phyloP scores from a whole-genome alignment of 768 basidiomycete genomes.

The Lentinula lateritia region DNA sequence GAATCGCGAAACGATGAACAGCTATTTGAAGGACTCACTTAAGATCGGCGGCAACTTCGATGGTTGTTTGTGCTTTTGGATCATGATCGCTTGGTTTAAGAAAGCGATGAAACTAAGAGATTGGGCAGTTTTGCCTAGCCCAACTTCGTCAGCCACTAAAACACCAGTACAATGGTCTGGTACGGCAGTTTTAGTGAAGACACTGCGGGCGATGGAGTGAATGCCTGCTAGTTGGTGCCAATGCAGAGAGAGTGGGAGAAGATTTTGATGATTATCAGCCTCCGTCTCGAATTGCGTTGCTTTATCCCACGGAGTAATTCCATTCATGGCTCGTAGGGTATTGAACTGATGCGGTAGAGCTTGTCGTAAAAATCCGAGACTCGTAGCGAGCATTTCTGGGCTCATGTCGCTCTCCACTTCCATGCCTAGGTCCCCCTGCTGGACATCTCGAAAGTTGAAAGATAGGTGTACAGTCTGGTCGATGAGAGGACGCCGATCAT shows the following conservation, averaged over 20 bases:
- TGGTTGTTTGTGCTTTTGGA: not conserved
- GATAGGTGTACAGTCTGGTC: not conserved
- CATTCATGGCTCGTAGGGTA: not conserved
- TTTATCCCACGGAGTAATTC: not conserved
- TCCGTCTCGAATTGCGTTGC: not conserved
- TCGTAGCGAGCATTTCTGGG: not conserved
- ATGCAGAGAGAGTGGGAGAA: not conserved
- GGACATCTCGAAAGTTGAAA: not conserved
- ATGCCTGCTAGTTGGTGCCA: constrained; percentile 2
- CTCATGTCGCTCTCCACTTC: not conserved
- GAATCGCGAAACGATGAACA: no score
- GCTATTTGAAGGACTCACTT: not conserved
- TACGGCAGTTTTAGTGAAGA: not conserved
- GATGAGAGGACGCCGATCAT: no score
- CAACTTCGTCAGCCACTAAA: not conserved
- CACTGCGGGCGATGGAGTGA: not conserved
- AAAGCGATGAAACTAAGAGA: not conserved
- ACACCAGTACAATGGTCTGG: not conserved
- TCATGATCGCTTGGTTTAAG: not conserved
- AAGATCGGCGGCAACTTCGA: not conserved
- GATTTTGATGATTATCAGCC: not conserved
- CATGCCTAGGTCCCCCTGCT: not conserved
- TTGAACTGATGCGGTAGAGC: not conserved
- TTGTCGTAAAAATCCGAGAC: not conserved
- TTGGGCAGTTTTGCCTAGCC: not conserved